phyloP scores from a whole-genome alignment of 1,284 basidiomycete genomes.

The Cutaneotrichosporon cavernicola region DNA sequence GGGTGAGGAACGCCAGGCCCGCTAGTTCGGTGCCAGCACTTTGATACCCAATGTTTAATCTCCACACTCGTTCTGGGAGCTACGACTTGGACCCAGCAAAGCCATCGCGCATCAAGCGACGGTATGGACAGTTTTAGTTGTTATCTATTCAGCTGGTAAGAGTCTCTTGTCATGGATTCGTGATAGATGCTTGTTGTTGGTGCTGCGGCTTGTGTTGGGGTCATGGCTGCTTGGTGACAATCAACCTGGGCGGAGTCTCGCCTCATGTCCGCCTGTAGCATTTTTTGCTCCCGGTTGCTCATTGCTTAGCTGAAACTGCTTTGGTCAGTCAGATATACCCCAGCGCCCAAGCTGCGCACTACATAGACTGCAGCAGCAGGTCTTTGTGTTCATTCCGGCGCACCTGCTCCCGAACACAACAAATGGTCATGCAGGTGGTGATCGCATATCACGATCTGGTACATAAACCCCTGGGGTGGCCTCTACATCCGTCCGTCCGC shows the following conservation, averaged over 20 bases:
- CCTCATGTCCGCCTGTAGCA: neutral
- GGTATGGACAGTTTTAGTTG: neutral
- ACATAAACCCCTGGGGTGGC: slow-evolving; percentile 19
- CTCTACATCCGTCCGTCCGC: slow-evolving; percentile 10
- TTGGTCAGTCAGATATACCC: too few relatives aligned
- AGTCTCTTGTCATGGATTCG: neutral
- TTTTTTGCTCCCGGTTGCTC: neutral
- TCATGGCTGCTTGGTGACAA: too few relatives aligned
- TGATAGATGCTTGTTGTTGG: neutral
- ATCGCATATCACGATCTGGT: slow-evolving; percentile 28
- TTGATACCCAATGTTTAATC: neutral
- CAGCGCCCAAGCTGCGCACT: too few relatives aligned
- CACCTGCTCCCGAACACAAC: neutral
- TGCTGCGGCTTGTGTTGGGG: neutral
- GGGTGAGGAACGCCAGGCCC: slow-evolving; percentile 21
- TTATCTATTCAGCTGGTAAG: neutral
- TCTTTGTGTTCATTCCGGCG: neutral
- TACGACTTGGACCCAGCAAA: neutral
- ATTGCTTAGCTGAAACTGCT: too few relatives aligned
- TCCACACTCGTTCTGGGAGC: neutral
- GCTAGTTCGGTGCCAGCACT: neutral
- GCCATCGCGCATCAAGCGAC: neutral
- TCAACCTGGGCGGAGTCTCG: neutral
- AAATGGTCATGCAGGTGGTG: slow-evolving; percentile 24
- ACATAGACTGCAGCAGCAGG: neutral